Conservation (phyloP, 495 filamentous ascomycete genomes). For the Daldinia caldariorum region DNA sequence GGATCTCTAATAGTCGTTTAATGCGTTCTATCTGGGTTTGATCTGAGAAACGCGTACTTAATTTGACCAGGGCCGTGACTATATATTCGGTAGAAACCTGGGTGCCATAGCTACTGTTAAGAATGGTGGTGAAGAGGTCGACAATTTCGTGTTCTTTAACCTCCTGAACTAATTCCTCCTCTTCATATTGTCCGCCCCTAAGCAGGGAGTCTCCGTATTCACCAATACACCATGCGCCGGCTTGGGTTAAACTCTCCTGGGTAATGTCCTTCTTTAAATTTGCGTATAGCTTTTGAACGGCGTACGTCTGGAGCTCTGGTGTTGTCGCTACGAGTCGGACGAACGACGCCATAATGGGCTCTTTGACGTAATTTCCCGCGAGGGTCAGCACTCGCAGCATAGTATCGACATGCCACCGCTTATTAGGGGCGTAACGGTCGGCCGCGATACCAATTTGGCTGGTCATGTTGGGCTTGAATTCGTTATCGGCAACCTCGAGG, state of each 20-base stretch:
- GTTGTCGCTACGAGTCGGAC: slow-evolving; percentile 94
- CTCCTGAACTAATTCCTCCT: slow-evolving; percentile 90
- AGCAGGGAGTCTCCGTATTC: slow-evolving; percentile 94
- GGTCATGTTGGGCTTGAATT: slow-evolving; percentile 98
- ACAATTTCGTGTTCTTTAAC: slow-evolving; percentile 91
- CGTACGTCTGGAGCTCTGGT: slow-evolving; percentile 93
- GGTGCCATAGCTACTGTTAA: slow-evolving; percentile 91
- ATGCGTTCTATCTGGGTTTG: slow-evolving; percentile 84
- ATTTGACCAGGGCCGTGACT: slow-evolving; percentile 92
- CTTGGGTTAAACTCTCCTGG: slow-evolving; percentile 91
- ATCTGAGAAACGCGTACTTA: slow-evolving; percentile 87
- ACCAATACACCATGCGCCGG: slow-evolving; percentile 97
- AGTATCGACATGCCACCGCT: slow-evolving; percentile 97
- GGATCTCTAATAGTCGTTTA: slow-evolving; percentile 75
- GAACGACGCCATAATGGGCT: slow-evolving; percentile 96
- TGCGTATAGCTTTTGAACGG: slow-evolving; percentile 91
- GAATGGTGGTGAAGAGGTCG: slow-evolving; percentile 87
- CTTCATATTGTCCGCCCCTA: slow-evolving; percentile 89
- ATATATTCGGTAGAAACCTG: slow-evolving; percentile 95
- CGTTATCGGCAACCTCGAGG: slow-evolving; percentile 94
- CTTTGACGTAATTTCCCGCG: slow-evolving; percentile 96
- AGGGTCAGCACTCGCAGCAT: slow-evolving; percentile 94
- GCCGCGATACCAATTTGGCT: slow-evolving; percentile 97
- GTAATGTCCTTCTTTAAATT: slow-evolving; percentile 94
- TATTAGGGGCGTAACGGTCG: slow-evolving; percentile 93